phyloP scores from a whole-genome alignment of 169 alveolate genomes.

The Cryptosporidium ryanae region DNA sequence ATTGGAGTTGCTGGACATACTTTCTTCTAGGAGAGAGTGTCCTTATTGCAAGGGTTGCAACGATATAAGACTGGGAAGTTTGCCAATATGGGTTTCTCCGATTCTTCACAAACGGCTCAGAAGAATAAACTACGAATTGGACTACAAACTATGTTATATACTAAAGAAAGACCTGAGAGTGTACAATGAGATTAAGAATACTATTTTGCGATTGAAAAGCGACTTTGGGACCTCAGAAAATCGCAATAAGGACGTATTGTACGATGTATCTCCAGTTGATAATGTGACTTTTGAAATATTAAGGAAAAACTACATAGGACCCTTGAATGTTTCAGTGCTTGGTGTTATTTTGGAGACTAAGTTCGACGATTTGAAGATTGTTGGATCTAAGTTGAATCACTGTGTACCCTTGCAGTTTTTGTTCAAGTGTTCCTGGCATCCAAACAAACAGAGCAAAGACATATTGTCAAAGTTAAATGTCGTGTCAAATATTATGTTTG shows the following conservation, averaged over 20 bases:
- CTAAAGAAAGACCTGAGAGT: conserved; percentile 34
- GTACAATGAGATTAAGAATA: not conserved
- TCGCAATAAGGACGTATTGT: not conserved
- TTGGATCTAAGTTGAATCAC: not conserved
- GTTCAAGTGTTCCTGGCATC: conserved; percentile 70
- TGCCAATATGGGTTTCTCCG: conserved; percentile 71
- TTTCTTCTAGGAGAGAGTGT: conserved; percentile 51
- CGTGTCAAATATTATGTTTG: conserved; percentile 12
- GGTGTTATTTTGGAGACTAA: conserved; percentile 19
- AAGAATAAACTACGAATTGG: conserved; percentile 22
- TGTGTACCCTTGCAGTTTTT: conserved; percentile 53
- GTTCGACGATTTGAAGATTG: conserved; percentile 16
- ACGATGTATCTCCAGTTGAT: not conserved
- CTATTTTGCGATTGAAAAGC: not conserved
- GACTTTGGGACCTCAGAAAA: too few species aligned
- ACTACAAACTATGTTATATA: conserved; percentile 38
- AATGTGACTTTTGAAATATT: not conserved
- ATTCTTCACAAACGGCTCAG: conserved; percentile 38
- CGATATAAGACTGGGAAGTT: conserved; percentile 27
- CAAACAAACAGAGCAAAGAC: conserved; percentile 42
- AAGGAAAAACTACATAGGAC: not conserved
- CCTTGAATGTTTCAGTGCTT: conserved; percentile 1
- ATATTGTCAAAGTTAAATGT: conserved; percentile 30
- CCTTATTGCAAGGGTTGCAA: conserved; percentile 60
- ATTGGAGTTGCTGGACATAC: conserved; percentile 34